Base-by-base conservation (phyloP, 768 basidiomycete genomes). In the Gloeostereum incarnatum region DNA sequence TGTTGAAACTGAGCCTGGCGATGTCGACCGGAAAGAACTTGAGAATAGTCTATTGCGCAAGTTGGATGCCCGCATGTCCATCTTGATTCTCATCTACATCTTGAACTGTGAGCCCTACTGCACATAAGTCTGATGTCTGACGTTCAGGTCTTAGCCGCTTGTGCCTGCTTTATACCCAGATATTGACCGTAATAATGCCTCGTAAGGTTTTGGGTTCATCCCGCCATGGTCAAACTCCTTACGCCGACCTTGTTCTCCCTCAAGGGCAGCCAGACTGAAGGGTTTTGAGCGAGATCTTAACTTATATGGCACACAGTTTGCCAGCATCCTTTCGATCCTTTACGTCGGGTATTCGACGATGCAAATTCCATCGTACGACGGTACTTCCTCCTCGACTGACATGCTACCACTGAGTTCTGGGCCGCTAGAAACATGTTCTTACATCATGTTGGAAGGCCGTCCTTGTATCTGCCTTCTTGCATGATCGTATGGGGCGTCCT, bases 131-230 rank as follows among this genome's bases (percentile, higher is more conserved):
- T 32, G 32, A 20, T 36, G 13, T 25, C 29, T 20, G 20, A 36
- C 36, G 18, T 17, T 14, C 9, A 29, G 23, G 25, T 26, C 34
- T 24, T n/a, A n/a, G n/a, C n/a, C n/a, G n/a, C n/a, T n/a, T n/a
- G n/a, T n/a, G n/a, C n/a, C n/a, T n/a, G n/a, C n/a, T n/a, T n/a
- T n/a, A n/a, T n/a, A n/a, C n/a, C 5, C 35, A 64, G 63, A 81
- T 63, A 69, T 85, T 39, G 83, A 85, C 53, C 67, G 83, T 23
- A 85, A 83, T 49, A 83, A 83, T 49, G 79, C 68, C 25, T 62
- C 69, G 75, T 78, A 51, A 48, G 67, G 16, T 39, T 22, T 30
- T 31, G 36, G 32, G 22, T 32, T 6, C 7, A 40, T 47, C 39
- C 13, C 6, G 9, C 25, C 10, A 30, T 20, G 8, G 18, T 35